Evolutionary conservation across 495 filamentous ascomycete species (phyloP).

Genomic region (Penicillium coprophilum): DNA sequence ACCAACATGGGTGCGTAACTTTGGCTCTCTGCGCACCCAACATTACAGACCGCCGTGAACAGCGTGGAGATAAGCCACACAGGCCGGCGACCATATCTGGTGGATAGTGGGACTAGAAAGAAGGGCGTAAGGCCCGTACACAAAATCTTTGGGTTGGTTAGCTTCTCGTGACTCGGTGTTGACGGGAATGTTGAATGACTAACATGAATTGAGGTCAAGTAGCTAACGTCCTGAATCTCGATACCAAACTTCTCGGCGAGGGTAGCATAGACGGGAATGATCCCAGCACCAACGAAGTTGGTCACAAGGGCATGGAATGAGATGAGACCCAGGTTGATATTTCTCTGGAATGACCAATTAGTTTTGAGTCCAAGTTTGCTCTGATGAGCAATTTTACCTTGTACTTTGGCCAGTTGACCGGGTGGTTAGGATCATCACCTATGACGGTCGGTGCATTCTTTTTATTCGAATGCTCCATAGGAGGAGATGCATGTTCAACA

Average conservation of each 20-base stretch:
- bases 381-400: neutral
- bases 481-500: neutral
- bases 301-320: neutral
- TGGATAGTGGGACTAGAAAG: neutral
- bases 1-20: neutral
- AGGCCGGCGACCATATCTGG: neutral
- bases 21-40: neutral
- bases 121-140: neutral
- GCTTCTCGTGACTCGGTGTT: neutral
- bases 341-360: neutral
- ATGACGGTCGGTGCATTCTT: neutral
- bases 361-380: neutral
- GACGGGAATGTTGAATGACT: neutral
- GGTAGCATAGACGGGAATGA: neutral
- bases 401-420: neutral
- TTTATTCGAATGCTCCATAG: neutral
- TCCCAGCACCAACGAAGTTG: slow-evolving; percentile 1
- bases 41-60: neutral
- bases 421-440: neutral
- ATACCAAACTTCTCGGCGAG: neutral
- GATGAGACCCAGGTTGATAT: neutral
- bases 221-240: neutral
- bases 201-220: neutral
- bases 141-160: neutral
- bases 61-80: neutral